Conservation (phyloP, 805 yeast genomes). For the Hanseniaspora valbyensis region DNA sequence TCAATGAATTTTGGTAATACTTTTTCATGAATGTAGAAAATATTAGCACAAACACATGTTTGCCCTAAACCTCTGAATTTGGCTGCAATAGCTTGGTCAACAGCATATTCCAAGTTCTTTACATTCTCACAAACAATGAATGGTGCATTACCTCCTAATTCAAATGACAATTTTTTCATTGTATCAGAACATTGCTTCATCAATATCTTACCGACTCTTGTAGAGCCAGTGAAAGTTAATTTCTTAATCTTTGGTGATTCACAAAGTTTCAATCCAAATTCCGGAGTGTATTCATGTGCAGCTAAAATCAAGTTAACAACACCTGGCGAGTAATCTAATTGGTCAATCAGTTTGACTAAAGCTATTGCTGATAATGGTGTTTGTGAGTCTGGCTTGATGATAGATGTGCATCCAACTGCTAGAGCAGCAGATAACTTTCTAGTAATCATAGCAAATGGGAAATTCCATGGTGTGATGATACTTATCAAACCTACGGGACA, state of each 20-base stretch:
- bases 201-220: constrained; percentile 48
- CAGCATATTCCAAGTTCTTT: constrained; percentile 38
- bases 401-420: constrained; percentile 55
- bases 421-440: constrained; percentile 55
- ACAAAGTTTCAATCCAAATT: constrained; percentile 41
- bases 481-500: constrained; percentile 59
- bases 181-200: constrained; percentile 49
- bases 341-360: constrained; percentile 41
- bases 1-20: constrained; percentile 40
- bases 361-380: constrained; percentile 54
- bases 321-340: constrained; percentile 55
- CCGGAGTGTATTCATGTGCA: constrained; percentile 42
- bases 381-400: constrained; percentile 50
- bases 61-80: constrained; percentile 56
- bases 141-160: constrained; percentile 61
- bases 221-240: constrained; percentile 55
- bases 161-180: constrained; percentile 50
- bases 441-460: constrained; percentile 58
- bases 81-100: constrained; percentile 40
- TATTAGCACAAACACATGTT: constrained; percentile 55
- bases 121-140: constrained; percentile 41
- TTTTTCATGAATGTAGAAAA: constrained; percentile 44
- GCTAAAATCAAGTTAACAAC: constrained; percentile 40
- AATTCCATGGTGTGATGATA: constrained; percentile 55
- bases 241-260: constrained; percentile 41